Evolutionary conservation across 208 protist species (phyloP), one percentile per base, ranked within the genome.

Genomic region (Herpetomonas samuelpessoai): DNA sequence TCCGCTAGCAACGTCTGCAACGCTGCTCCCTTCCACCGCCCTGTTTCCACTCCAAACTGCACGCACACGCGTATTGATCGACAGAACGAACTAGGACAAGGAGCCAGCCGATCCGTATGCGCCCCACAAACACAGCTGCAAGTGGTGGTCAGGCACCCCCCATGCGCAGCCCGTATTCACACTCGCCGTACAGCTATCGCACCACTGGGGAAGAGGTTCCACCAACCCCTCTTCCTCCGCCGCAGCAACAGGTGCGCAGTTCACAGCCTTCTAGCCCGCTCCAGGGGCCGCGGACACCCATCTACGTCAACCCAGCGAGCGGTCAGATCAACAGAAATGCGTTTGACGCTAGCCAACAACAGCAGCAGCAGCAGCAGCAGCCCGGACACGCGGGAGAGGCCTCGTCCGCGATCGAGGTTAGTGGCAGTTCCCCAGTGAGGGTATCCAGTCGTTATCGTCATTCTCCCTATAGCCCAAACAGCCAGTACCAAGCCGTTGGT

Each of bases 181-280:
- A 80, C 31, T 80, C 74, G 24, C 74, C 74, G 1, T 80, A 80
- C 57, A 22, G 47, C 6, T 64, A 62, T 21, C 56, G 60, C 31
- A 62, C 50, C n/a, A 65, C 24, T 24, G 27, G 48, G 2, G 74
- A 72, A 2, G 74, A 45, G 16, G 29, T 61, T 19, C 45, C 56
- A 10, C 64, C 25, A 2, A 24, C 60, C 18, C 63, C 46, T 39
- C 44, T 56, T 10, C 22, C 35, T 18, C 35, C 14, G 6, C 35
- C 35, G 9, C 35, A 41, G 14, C 39, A 38, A 49, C 6, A 68
- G 56, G 35, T 2, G 35, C 35, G 35, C 9, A 18, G 9, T 14
- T 41, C 35, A 6, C 35, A 41, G 35, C 35, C 35, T 6, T 41
- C 35, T 6, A 41, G 35, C 14, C 35, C 35, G 35, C 9, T 41